Base-by-base conservation (phyloP, 202 grass and related monocot genomes). In the Schoenoplectus tabernaemontani region DNA sequence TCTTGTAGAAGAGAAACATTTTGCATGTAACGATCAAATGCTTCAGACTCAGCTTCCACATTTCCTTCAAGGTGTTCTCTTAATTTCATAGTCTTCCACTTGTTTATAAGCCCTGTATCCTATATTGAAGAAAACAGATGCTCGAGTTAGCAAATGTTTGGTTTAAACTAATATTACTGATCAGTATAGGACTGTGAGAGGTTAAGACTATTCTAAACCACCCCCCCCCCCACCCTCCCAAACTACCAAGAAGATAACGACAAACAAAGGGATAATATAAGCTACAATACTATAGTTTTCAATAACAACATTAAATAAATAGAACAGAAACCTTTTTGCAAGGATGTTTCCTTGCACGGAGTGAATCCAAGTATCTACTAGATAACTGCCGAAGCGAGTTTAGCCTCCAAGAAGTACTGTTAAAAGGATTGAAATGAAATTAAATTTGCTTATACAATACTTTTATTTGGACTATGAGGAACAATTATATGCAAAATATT, bases 61-160 rank as follows among this genome's bases (percentile, higher is more conserved):
- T 97, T 84, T 84, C 50, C 86, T 90, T 94, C 85, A 70, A 94
- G 79, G 64, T 98, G 91, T 78, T 94, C 89, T 78, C 83, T 93
- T 85, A 98, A 85, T 83, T 92, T 98, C 68, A 77, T 87, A 89
- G 94, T 86, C 64, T 86, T 95, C 95, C 95, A 98, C 37, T 89
- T 92, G 74, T 94, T 90, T 81, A 90, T 86, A 65, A 70, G 72
- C 1, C 7, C 81, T 73, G 79, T 72, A 85, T 98, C 91, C 95
- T 98, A 85, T 38, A 75, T 78, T n/a, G 74, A 46, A 77, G 43
- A 47, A 79, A 54, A 77, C 33, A 50, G 68, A 37, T 87, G 83
- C 77, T 33, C 19, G 26, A 54, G 70, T 54, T 17, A 56, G 70
- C 28, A 75, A 56, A 44, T 22, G 54, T 54, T 7, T 19, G 30